phyloP scores from a whole-genome alignment of 331 rosid genomes.

The Cydonia oblonga region DNA sequence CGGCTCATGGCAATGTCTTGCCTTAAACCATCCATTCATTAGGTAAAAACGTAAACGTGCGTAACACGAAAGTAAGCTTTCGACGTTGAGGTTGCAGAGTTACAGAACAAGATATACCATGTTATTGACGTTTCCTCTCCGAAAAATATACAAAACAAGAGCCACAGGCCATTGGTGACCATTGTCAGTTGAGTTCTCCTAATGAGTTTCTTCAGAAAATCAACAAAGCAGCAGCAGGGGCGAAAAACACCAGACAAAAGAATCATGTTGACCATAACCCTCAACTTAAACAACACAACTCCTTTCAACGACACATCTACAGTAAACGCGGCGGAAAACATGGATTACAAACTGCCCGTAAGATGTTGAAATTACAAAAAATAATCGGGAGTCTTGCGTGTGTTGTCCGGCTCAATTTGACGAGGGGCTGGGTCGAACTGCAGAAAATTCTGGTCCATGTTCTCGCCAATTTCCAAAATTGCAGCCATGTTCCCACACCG shows the following conservation, averaged over 20 bases:
- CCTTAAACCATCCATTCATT: too few species aligned
- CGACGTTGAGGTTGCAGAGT: constrained; percentile 17
- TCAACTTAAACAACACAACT: constrained; percentile 51
- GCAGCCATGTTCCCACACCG: constrained; percentile 99
- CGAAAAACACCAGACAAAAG: constrained; percentile 61
- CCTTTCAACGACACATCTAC: constrained; percentile 64
- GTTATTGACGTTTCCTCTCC: constrained; percentile 54
- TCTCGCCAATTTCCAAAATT: constrained; percentile 91
- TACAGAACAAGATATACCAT: constrained; percentile 48
- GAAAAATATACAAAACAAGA: constrained; percentile 62
- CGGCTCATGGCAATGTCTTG: too few species aligned
- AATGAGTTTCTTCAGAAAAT: constrained; percentile 48
- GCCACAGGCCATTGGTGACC: constrained; percentile 35
- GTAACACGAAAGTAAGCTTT: too few species aligned
- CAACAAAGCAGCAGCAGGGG: constrained; percentile 41
- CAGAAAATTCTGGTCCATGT: constrained; percentile 96
- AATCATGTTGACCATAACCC: constrained; percentile 65
- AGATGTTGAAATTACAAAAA: constrained; percentile 66
- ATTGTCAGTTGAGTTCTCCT: constrained; percentile 44
- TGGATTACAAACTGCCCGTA: constrained; percentile 46
- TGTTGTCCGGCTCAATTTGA: constrained; percentile 91
- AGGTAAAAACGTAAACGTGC: too few species aligned
- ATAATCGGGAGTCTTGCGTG: constrained; percentile 99
- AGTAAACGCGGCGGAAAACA: constrained; percentile 41
- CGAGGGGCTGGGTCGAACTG: constrained; percentile 99